Evolutionary conservation across 1,284 basidiomycete species (phyloP).

Genomic region (Cryptococcus sp.): DNA sequence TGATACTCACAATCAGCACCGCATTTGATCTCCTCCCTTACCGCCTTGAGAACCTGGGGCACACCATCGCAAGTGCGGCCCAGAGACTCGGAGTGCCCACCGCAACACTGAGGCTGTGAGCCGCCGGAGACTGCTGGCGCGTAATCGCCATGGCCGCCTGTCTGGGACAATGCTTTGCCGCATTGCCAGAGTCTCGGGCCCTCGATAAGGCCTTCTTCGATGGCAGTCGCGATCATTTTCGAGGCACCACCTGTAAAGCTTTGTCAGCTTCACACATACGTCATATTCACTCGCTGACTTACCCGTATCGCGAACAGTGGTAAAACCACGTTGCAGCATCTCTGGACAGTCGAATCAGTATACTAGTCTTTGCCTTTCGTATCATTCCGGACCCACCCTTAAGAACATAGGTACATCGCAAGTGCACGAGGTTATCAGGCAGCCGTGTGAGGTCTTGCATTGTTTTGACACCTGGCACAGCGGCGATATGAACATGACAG

Average conservation of each 20-base stretch:
- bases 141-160: slow-evolving; percentile 57
- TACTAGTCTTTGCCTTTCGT: neutral
- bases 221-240: slow-evolving; percentile 55
- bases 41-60: slow-evolving; percentile 55
- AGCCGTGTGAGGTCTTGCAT: too few species aligned
- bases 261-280: too few species aligned
- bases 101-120: slow-evolving; percentile 53
- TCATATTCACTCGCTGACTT: too few species aligned
- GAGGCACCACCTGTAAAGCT: slow-evolving; percentile 54
- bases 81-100: slow-evolving; percentile 44
- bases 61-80: slow-evolving; percentile 48
- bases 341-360: slow-evolving; percentile 30
- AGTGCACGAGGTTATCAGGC: slow-evolving; percentile 49
- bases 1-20: slow-evolving; percentile 53
- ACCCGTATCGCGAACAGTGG: slow-evolving; percentile 57
- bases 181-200: slow-evolving; percentile 58
- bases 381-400: slow-evolving; percentile 29
- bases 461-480: slow-evolving; percentile 41
- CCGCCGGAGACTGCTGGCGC: slow-evolving; percentile 27
- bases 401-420: slow-evolving; percentile 52
- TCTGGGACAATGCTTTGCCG: slow-evolving; percentile 58
- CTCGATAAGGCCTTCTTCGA: slow-evolving; percentile 55
- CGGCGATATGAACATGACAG: slow-evolving; percentile 58
- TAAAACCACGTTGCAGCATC: slow-evolving; percentile 59
- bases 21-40: slow-evolving; percentile 56